These are phyloP conservation scores for Taxawa tesnikishii DNA, from an alignment of 2,329 filamentous ascomycete genomes.

Conservation along the genomic window DNA sequence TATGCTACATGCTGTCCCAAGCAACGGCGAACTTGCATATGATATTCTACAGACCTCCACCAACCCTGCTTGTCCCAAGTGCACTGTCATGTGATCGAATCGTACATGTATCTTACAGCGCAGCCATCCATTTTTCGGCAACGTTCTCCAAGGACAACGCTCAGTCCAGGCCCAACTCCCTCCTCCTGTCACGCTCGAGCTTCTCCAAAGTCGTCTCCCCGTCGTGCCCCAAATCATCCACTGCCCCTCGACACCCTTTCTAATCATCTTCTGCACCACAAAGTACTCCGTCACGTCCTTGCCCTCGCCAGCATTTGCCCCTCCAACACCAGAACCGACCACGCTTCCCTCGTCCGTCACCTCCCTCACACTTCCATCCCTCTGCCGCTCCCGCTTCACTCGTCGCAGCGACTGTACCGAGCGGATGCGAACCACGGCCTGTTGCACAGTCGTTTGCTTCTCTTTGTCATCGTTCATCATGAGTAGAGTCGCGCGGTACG, in stretches of 20 bases:
- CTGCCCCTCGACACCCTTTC: conserved; percentile 25
- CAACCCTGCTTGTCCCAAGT: no score
- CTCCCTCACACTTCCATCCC: conserved; percentile 13
- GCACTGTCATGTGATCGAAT: no score
- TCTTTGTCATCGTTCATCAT: conserved; percentile 13
- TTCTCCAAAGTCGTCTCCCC: conserved; percentile 27
- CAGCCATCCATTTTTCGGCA: no score
- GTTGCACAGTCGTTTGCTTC: conserved; percentile 8
- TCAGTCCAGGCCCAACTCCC: conserved; percentile 4
- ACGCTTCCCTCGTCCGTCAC: conserved; percentile 23
- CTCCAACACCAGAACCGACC: no score
- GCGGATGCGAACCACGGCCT: conserved; percentile 11
- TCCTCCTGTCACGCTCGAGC: conserved; percentile 16
- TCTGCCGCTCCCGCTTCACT: conserved; percentile 16
- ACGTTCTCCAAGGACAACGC: no score
- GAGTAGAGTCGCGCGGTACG: conserved; percentile 17
- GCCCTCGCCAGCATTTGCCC: conserved; percentile 8
- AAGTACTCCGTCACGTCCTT: conserved; percentile 37
- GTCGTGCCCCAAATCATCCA: conserved; percentile 41
- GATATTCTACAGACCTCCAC: no score
- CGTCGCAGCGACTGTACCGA: conserved; percentile 9
- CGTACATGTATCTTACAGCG: no score
- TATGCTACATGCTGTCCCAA: not conserved
- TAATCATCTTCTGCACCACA: conserved; percentile 34
- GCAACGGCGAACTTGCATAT: no score